A percentile compares a stretch with the other conserved stretches of the same genome.
These are phyloP conservation scores for Jasminum sambac DNA, from an alignment of 257 asterid genomes.

Conservation along the genomic window DNA sequence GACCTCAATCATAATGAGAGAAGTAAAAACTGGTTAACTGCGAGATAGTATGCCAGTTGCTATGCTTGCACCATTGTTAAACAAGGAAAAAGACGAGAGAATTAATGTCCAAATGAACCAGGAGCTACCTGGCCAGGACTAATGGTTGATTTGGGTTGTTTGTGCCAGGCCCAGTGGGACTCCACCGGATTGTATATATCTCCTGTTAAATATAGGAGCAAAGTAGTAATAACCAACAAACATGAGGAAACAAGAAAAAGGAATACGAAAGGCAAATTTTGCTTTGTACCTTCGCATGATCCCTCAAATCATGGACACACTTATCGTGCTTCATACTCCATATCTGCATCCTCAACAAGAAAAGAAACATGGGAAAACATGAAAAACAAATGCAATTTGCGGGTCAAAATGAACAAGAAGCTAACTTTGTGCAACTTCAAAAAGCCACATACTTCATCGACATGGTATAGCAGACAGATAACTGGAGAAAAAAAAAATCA, in stretches of 20 bases:
- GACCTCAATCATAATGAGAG: background rate
- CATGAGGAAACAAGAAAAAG: background rate
- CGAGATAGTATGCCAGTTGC: too few species aligned
- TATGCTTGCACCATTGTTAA: background rate
- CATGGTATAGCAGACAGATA: background rate
- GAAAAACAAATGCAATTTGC: background rate
- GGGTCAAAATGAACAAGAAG: too few species aligned
- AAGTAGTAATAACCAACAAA: background rate
- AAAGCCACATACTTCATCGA: background rate
- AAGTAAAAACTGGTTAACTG: background rate
- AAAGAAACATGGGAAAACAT: background rate
- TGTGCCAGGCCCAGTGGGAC: constrained; percentile 39
- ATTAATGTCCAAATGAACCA: background rate
- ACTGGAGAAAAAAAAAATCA: background rate
- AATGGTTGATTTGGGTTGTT: constrained; percentile 27
- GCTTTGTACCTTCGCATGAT: constrained; percentile 27
- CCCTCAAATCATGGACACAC: constrained; percentile 30
- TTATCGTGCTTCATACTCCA: constrained; percentile 36
- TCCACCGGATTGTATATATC: constrained; percentile 39
- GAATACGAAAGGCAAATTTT: background rate
- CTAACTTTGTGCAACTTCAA: background rate
- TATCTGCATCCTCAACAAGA: constrained; percentile 25
- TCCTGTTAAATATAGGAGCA: constrained; percentile 21
- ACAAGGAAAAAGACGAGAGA: background rate
- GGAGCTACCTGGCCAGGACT: constrained; percentile 34